Base-by-base conservation (phyloP, 1,284 basidiomycete genomes). In the Ceratobasidium sp. region DNA sequence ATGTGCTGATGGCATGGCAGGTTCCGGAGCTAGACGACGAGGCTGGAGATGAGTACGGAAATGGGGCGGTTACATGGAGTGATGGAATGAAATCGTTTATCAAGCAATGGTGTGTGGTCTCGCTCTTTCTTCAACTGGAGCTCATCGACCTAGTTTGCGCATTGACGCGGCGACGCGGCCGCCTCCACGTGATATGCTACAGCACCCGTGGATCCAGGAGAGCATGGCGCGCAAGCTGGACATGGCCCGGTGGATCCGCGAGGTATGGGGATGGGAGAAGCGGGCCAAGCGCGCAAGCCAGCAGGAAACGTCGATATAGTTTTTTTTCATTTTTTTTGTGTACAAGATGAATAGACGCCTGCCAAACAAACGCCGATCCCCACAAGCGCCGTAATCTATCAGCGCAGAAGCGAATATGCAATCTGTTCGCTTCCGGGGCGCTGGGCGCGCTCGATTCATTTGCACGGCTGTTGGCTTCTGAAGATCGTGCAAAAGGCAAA, bases 51-150 rank as follows among this genome's bases (percentile, higher is more conserved):
- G 88, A 89, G 79, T 82, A 89, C 73, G 85, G 85, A 3, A 81
- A 82, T 5, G 82, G 85, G 12, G 87, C 88, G 80, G 84, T 88
- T 70, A 83, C 85, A 38, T 99, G 97, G 94, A 93, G 91, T 71
- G 88, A 92, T 59, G 91, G 91, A 27, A 95, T 99, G 90, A 96
- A 97, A 84, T 93, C 96, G 81, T 99, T 99, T 84, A 92, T 99
- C 85, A 92, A 90, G 83, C 88, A 91, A 81, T 94, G 96, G 95
- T 96, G 83, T 82, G 94, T 84, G 55, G 80, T 77, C 69, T 67
- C 75, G 60, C 73, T 54, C 18, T 70, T 83, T 79, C 66, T 82
- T 85, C 38, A 83, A 41, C 82, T 83, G 50, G 83, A 81, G 54
- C 60, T 33, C 35, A 48, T 48, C n/a, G 77, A 70, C 81, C 35